Conservation (phyloP, 176 grass and related monocot species). For the Raddia guianensis region DNA sequence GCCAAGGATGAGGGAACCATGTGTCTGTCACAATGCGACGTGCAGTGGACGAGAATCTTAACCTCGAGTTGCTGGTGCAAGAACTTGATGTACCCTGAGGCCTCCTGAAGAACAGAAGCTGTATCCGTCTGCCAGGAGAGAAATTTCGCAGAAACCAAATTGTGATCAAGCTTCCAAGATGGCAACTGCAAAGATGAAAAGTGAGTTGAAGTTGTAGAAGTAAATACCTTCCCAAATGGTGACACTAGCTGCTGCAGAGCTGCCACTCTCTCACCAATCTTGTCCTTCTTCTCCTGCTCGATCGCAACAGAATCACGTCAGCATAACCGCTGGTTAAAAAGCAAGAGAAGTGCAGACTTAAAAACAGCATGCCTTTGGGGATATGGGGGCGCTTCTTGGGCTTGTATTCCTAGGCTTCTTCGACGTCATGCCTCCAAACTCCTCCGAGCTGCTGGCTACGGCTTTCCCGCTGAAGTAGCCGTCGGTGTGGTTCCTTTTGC, state of each 20-base stretch:
- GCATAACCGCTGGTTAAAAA: neutral
- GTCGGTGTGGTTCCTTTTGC: slow-evolving; percentile 60
- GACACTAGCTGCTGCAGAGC: slow-evolving; percentile 92
- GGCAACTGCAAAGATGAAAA: neutral
- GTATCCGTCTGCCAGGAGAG: slow-evolving; percentile 78
- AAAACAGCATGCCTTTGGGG: slow-evolving; percentile 44
- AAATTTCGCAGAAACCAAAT: neutral
- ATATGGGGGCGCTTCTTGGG: slow-evolving; percentile 39
- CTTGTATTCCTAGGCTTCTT: slow-evolving; percentile 69
- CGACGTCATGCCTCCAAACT: slow-evolving; percentile 48
- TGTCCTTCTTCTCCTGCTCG: slow-evolving; percentile 96
- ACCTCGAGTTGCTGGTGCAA: slow-evolving; percentile 97
- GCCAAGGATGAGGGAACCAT: neutral
- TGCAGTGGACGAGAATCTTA: neutral
- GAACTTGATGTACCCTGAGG: slow-evolving; percentile 90
- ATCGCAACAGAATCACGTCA: slow-evolving; percentile 9
- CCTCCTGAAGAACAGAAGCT: slow-evolving; percentile 89
- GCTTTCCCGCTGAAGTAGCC: slow-evolving; percentile 52
- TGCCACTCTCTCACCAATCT: slow-evolving; percentile 73
- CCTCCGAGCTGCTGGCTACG: slow-evolving; percentile 33
- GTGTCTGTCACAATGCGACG: neutral
- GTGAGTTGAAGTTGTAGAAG: neutral
- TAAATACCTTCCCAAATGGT: slow-evolving; percentile 81
- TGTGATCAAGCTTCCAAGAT: neutral
- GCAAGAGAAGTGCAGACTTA: neutral